Evolutionary conservation across 352 stramenopile species (phyloP).

Genomic region (Nothophytophthora sp.): DNA sequence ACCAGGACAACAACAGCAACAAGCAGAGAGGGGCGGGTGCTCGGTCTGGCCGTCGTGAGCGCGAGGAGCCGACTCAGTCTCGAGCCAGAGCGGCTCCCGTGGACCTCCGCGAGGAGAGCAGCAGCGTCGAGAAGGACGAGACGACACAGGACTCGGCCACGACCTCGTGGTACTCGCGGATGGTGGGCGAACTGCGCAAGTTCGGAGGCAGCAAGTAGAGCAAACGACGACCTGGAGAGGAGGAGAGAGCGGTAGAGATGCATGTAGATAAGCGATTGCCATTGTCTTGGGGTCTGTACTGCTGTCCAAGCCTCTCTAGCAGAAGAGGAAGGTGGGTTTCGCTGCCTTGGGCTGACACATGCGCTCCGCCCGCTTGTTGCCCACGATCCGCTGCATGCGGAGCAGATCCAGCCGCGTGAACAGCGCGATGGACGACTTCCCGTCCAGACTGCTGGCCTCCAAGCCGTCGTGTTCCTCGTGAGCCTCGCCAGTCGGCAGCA

Average conservation of each 20-base stretch:
- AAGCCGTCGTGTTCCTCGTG: slow-evolving; percentile 23
- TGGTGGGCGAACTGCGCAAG: not conserved
- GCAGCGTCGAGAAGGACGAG: too few relatives aligned
- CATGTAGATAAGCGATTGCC: not conserved
- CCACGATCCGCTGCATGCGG: slow-evolving; percentile 73
- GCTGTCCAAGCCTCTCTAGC: slow-evolving; percentile 25
- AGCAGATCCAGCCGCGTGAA: slow-evolving; percentile 65
- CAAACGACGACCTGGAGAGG: too few relatives aligned
- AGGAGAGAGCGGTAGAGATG: too few relatives aligned
- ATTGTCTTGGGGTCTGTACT: not conserved
- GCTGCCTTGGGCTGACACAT: slow-evolving; percentile 67
- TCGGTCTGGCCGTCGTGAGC: too few relatives aligned
- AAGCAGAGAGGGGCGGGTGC: too few relatives aligned
- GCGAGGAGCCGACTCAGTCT: too few relatives aligned
- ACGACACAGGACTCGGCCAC: too few relatives aligned
- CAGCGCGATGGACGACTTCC: slow-evolving; percentile 61
- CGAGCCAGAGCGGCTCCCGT: too few relatives aligned
- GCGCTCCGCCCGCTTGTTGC: slow-evolving; percentile 62
- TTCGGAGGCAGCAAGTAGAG: not conserved
- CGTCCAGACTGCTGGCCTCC: slow-evolving; percentile 18
- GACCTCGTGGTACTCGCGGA: too few relatives aligned
- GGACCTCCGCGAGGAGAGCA: too few relatives aligned
- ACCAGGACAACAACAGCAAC: too few relatives aligned
- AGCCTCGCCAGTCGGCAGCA: slow-evolving; percentile 38
- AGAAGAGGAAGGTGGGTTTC: slow-evolving; percentile 81